Percentiles rank a stretch among this genome's conserved stretches.
These are phyloP conservation scores for Vinca minor DNA, from an alignment of 257 asterid genomes.

Conservation along the genomic window DNA sequence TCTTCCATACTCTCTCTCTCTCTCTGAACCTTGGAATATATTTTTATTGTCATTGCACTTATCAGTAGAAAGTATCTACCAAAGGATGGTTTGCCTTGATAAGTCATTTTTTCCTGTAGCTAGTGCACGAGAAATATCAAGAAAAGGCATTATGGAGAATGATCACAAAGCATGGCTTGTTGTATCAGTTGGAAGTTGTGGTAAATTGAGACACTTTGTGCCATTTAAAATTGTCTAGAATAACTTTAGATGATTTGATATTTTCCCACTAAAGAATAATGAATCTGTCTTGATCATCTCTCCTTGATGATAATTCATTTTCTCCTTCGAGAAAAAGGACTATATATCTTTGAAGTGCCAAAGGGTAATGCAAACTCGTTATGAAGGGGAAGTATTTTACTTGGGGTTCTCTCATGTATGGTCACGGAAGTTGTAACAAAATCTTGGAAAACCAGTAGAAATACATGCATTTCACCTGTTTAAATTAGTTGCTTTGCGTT, in stretches of 20 bases:
- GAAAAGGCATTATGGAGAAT: constrained; percentile 6
- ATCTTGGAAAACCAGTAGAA: too few species aligned
- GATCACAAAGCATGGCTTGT: constrained; percentile 6
- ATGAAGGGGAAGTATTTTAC: background rate
- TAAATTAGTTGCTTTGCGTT: background rate
- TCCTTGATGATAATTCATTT: too few species aligned
- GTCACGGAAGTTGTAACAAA: too few species aligned
- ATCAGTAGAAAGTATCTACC: constrained; percentile 34
- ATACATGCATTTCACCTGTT: background rate
- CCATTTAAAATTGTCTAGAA: constrained; percentile 18
- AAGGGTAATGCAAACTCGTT: background rate
- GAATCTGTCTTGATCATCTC: constrained; percentile 7
- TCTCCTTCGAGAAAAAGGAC: background rate
- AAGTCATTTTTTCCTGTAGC: constrained; percentile 20
- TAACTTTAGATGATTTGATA: constrained; percentile 17
- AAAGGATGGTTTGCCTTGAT: constrained; percentile 26
- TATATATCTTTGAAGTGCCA: background rate
- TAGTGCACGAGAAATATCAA: constrained; percentile 25
- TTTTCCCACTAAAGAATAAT: constrained; percentile 5
- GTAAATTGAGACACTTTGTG: constrained; percentile 6
- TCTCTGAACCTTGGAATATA: constrained; percentile 59
- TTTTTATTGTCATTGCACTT: constrained; percentile 41
- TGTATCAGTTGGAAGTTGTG: background rate
- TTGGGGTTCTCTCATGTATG: too few species aligned
- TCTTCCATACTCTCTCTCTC: constrained; percentile 19